These are phyloP conservation scores for Salix caprea DNA, from an alignment of 345 rosid species.

Conservation along the genomic window DNA sequence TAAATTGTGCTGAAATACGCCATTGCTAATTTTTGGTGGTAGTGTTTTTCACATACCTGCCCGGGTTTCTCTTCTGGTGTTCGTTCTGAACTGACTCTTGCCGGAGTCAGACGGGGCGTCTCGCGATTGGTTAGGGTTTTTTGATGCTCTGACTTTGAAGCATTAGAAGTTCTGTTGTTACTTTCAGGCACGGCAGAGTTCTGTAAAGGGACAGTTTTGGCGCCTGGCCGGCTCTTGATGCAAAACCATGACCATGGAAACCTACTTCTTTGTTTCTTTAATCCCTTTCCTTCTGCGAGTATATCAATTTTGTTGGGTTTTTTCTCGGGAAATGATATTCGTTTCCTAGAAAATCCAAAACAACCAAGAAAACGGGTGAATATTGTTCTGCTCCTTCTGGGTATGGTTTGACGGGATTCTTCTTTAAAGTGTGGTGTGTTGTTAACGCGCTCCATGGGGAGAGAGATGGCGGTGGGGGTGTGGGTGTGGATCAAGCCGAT, in stretches of 20 bases:
- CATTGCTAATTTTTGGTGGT: neutral
- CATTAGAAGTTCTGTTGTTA: conserved; percentile 13
- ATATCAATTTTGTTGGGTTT: conserved; percentile 10
- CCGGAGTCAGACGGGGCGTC: conserved; percentile 8
- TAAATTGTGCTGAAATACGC: neutral
- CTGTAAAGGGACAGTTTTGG: conserved; percentile 43
- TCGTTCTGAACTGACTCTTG: neutral
- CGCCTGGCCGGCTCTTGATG: conserved; percentile 27
- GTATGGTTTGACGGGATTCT: conserved; percentile 5
- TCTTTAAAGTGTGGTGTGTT: neutral
- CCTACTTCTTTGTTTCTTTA: conserved; percentile 10
- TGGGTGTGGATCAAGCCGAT: neutral
- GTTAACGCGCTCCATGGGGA: neutral
- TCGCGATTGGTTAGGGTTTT: neutral
- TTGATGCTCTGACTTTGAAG: conserved; percentile 15
- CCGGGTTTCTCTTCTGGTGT: neutral
- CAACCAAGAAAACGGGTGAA: conserved; percentile 34
- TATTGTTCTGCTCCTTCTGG: neutral
- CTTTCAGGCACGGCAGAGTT: conserved; percentile 9
- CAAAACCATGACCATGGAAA: conserved; percentile 27
- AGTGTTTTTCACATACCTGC: neutral
- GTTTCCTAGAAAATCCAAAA: conserved; percentile 40
- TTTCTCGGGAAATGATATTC: neutral
- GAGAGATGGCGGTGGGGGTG: no score
- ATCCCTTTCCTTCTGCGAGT: neutral